A percentile compares a stretch with the other conserved stretches of the same genome.
Conservation (phyloP, 2,329 filamentous ascomycete genomes). For the Xylaria sp. region DNA sequence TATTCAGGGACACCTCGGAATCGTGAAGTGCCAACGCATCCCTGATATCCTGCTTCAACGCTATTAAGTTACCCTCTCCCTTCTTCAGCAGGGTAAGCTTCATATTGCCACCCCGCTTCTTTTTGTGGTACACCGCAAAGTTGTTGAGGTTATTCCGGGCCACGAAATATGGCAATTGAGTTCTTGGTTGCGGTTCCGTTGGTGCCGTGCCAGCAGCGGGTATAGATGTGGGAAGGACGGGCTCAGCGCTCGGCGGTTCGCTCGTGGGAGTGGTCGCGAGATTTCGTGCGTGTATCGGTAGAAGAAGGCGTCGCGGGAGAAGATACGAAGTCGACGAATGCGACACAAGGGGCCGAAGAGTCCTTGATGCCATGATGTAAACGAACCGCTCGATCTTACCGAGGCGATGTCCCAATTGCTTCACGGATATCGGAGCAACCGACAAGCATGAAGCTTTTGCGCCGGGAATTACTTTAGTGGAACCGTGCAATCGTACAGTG, state of each 20-base stretch:
- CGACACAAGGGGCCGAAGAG: conserved; percentile 27
- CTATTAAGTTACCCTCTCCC: conserved; percentile 71
- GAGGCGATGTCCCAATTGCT: not conserved
- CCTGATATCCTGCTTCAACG: conserved; percentile 66
- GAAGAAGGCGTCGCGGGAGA: conserved; percentile 6
- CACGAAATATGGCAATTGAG: conserved; percentile 68
- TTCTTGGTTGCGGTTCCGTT: conserved; percentile 27
- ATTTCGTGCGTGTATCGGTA: conserved; percentile 23
- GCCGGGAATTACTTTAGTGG: not conserved
- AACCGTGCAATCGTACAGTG: not conserved
- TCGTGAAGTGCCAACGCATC: conserved; percentile 58
- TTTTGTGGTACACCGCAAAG: conserved; percentile 75
- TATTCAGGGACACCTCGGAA: conserved; percentile 57
- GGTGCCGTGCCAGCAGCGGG: conserved; percentile 19
- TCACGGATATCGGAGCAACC: not conserved
- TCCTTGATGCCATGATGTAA: conserved; percentile 26
- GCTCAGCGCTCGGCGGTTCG: conserved; percentile 7
- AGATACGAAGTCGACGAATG: conserved; percentile 13
- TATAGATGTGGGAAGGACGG: conserved; percentile 1
- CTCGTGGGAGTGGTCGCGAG: conserved; percentile 13
- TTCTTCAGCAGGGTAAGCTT: conserved; percentile 77
- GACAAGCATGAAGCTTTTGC: not conserved
- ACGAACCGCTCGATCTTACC: not conserved
- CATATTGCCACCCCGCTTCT: conserved; percentile 75
- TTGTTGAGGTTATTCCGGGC: conserved; percentile 70